These are phyloP conservation scores for Thraustochytrium sp. DNA, from an alignment of 352 stramenopile genomes.

Conservation along the genomic window DNA sequence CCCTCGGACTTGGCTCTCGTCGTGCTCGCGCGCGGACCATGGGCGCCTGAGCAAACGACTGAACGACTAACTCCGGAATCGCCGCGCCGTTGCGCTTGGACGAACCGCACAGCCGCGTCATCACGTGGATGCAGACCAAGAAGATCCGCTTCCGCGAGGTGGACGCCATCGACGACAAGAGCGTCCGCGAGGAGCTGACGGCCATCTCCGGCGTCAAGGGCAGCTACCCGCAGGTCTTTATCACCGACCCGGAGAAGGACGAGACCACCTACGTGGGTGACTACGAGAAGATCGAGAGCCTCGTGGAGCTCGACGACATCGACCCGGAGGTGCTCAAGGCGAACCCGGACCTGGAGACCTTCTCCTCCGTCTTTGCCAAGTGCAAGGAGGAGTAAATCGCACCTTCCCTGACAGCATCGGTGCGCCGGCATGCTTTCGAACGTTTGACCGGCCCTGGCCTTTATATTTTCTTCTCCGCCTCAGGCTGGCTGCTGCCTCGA, in stretches of 20 bases:
- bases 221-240: constrained; percentile 41
- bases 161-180: constrained; percentile 33
- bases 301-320: constrained; percentile 30
- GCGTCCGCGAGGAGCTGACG: constrained; percentile 21
- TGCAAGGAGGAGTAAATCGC: constrained; percentile 27
- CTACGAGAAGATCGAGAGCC: constrained; percentile 26
- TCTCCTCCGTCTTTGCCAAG: constrained; percentile 6
- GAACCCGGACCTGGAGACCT: constrained; percentile 38
- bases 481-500: too few relatives aligned
- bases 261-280: constrained; percentile 26
- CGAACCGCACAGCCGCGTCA: neutral
- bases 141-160: constrained; percentile 34
- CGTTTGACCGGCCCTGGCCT: too few relatives aligned
- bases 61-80: neutral
- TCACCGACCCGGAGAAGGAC: constrained; percentile 4
- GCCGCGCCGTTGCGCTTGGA: neutral
- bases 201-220: constrained; percentile 25
- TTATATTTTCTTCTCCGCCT: too few relatives aligned
- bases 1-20: too few relatives aligned
- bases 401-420: too few relatives aligned
- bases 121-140: constrained; percentile 44
- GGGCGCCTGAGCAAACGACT: too few relatives aligned
- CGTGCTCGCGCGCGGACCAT: neutral
- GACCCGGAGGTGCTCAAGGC: neutral
- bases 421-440: too few relatives aligned